Evolutionary conservation across 768 basidiomycete genomes (phyloP), one percentile per base, ranked within the genome.

Genomic region (Boletus bicolor): DNA sequence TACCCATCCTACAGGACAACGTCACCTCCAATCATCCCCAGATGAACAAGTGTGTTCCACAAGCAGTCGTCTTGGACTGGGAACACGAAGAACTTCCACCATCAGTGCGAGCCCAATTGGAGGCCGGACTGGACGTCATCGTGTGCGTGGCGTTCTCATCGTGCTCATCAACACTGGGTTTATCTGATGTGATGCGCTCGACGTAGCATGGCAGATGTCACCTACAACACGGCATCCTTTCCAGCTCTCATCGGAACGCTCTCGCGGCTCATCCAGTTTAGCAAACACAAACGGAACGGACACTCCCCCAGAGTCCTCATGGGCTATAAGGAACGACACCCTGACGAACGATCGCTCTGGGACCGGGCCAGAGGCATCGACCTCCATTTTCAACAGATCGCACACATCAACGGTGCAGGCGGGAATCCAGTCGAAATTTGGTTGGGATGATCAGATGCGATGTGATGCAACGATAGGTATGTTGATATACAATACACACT

Each of bases 141-240:
- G 68, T 93, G 90, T 91, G 69, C 56, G 87, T 76, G 10, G 21
- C 9, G 35, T 32, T 49, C 51, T 34, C 26, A 14, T 12, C 2
- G 26, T 36, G 3, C 1, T 14, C 9, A 9, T 39, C 0, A 15
- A 30, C 15, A 24, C 26, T 1, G 15, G 6, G 7, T 14, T 19
- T 4, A 9, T 51, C 44, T 56, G 34, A 55, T 39, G 12, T 43
- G 32, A 47, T 36, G 10, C 12, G 14, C 28, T 8, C 21, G 15
- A 26, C 38, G n/a, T 61, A 94, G 93, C 43, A 92, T 95, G 85
- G 90, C 93, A 12, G 94, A 97, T 63, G 91, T 95, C 8, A 87
- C 92, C 1, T 96, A 95, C 75, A 96, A 96, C 73, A 91, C 90
- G 0, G 74, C 84, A 1, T 88, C 91, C 2, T 97, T 96, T 69